Conservation (phyloP, 305 asterid species). For the Fraxinus sp. region DNA sequence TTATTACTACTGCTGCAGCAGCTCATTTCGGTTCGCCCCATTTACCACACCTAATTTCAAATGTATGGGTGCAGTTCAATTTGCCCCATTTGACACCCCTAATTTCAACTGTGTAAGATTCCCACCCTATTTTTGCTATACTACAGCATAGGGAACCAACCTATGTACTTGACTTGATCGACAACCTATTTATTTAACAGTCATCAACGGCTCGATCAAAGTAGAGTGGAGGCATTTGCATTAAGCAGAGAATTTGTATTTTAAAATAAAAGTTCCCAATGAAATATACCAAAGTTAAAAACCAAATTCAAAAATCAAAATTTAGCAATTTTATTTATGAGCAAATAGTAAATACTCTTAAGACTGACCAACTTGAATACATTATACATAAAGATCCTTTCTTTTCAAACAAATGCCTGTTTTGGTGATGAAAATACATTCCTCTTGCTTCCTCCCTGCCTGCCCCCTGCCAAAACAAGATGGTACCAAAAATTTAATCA, state of each 20-base stretch:
- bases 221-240: not conserved
- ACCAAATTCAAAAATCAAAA: not conserved
- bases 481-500: not conserved
- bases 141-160: not conserved
- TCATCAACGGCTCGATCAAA: not conserved
- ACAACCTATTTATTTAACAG: not conserved
- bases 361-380: not conserved
- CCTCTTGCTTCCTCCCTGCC: not conserved
- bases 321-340: not conserved
- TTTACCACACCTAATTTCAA: not conserved
- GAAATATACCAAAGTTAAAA: not conserved
- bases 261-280: not conserved
- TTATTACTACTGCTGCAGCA: too few relatives aligned
- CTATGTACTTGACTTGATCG: not conserved
- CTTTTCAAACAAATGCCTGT: not conserved
- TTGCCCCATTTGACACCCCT: not conserved
- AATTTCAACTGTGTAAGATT: not conserved
- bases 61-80: not conserved
- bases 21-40: not conserved
- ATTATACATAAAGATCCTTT: not conserved
- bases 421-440: not conserved
- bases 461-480: not conserved
- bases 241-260: not conserved
- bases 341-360: not conserved
- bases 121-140: not conserved